Base-by-base conservation (phyloP, 139 green algal genomes). In the Nannochloris sp. region DNA sequence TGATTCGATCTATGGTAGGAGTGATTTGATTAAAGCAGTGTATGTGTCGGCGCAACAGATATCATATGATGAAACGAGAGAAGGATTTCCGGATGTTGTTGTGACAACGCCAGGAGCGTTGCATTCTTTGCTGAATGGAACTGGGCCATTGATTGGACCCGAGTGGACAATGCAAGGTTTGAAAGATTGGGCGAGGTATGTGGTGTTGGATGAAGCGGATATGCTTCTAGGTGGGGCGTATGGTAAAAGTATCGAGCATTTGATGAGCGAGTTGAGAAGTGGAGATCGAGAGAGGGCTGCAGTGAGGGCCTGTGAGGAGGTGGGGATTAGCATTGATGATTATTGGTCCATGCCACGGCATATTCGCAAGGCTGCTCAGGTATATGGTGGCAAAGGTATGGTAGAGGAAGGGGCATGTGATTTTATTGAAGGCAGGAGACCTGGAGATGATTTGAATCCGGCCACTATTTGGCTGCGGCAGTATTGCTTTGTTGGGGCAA, bases 141-240 rank as follows among this genome's bases (percentile, higher is more conserved):
- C 59, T 0, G 75, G 77, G 1, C 25, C 28, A 1, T 66, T 48
- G 5, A 91, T 83, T 43, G 85, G 83, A 5, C 51, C n/a, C 13
- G 72, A 84, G 30, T 95, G 85, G 83, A 88, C 70, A 11, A 66
- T 62, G n/a, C 74, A 81, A 49, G 67, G 56, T 17, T 62, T 79
- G 69, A 56, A 76, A 0, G 26, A 31, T 6, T 68, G 70, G 51
- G 78, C 87, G 14, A 67, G 71, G 4, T 69, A 81, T 60, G 75
- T 97, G 17, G 87, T 98, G 30, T 65, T 95, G 49, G 93, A 98
- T 71, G 93, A 98, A 77, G 89, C 91, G 0, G 93, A 98, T 69
- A 59, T 95, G 78, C 69, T 98, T 72, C 69, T 97, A n/a, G 72
- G 63, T 0, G 83, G 85, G 1, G 72, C 83, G 14, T 98, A 85